phyloP scores from a whole-genome alignment of 805 yeast species.

The Wickerhamiella spandovensis region DNA sequence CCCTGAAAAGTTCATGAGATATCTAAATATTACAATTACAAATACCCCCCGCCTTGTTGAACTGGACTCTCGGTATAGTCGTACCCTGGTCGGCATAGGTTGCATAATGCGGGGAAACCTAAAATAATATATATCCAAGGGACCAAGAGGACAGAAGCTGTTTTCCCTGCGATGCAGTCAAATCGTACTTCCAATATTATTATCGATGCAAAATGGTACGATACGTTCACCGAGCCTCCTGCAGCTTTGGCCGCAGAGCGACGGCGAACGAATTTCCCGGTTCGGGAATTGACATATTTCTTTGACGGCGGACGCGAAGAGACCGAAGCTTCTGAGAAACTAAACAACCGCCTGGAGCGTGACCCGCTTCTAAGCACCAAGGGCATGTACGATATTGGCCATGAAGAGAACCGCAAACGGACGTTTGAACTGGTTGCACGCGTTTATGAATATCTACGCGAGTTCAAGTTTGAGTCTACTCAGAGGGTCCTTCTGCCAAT shows the following conservation, averaged over 20 bases:
- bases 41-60: background rate
- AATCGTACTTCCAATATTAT: conserved; percentile 9
- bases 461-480: conserved; percentile 17
- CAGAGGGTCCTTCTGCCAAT: conserved; percentile 18
- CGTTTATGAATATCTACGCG: conserved; percentile 17
- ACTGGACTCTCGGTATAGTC: background rate
- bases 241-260: conserved; percentile 28
- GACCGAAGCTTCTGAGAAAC: conserved; percentile 27
- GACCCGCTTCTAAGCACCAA: conserved; percentile 36
- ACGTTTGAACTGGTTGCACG: conserved; percentile 19
- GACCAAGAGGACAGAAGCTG: no score
- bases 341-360: conserved; percentile 36
- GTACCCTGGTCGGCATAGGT: background rate
- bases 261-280: conserved; percentile 25
- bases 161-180: background rate
- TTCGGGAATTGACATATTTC: conserved; percentile 29
- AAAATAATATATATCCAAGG: background rate
- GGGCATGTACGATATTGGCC: conserved; percentile 32
- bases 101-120: background rate
- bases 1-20: no score
- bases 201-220: conserved; percentile 13
- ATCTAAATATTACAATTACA: no score
- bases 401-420: conserved; percentile 27
- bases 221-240: conserved; percentile 26
- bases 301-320: conserved; percentile 29